Evolutionary conservation across 2,329 filamentous ascomycete genomes (phyloP).

Genomic region (Shiraia sp.): DNA sequence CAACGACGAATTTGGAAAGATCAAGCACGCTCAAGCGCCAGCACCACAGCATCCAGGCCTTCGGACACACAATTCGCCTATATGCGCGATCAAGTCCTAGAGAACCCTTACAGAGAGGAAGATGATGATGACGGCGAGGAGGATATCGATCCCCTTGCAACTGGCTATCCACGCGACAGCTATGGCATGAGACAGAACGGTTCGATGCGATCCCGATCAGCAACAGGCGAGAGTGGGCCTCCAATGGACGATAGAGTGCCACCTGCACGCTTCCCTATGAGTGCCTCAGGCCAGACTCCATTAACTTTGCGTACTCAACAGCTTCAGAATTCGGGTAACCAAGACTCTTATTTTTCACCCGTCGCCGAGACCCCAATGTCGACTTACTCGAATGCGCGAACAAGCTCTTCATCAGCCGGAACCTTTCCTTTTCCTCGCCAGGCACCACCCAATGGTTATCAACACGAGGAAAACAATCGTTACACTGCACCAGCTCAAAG

Average conservation of each 20-base stretch:
- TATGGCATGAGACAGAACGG: constrained; percentile 67
- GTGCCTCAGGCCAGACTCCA: constrained; percentile 53
- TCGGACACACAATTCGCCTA: constrained; percentile 78
- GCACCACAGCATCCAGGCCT: constrained; percentile 54
- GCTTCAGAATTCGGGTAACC: constrained; percentile 65
- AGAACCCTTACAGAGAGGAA: constrained; percentile 80
- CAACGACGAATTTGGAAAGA: constrained; percentile 65
- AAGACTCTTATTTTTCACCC: constrained; percentile 94
- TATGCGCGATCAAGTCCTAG: constrained; percentile 71
- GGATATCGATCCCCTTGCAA: constrained; percentile 45
- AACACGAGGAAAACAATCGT: constrained; percentile 73
- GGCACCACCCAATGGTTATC: constrained; percentile 69
- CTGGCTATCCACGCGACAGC: constrained; percentile 47
- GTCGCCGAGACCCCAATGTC: constrained; percentile 77
- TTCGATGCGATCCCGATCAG: constrained; percentile 75
- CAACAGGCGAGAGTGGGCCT: constrained; percentile 70
- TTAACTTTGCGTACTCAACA: constrained; percentile 72
- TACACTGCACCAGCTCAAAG: constrained; percentile 89
- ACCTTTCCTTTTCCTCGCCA: constrained; percentile 83
- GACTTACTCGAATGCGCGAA: constrained; percentile 57
- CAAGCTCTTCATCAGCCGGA: constrained; percentile 71
- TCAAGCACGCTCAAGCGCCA: constrained; percentile 55
- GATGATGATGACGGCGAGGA: constrained; percentile 60
- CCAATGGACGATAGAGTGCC: constrained; percentile 58
- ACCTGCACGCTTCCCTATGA: constrained; percentile 73